Conservation (phyloP, 495 filamentous ascomycete species). For the Letharia columbiana region DNA sequence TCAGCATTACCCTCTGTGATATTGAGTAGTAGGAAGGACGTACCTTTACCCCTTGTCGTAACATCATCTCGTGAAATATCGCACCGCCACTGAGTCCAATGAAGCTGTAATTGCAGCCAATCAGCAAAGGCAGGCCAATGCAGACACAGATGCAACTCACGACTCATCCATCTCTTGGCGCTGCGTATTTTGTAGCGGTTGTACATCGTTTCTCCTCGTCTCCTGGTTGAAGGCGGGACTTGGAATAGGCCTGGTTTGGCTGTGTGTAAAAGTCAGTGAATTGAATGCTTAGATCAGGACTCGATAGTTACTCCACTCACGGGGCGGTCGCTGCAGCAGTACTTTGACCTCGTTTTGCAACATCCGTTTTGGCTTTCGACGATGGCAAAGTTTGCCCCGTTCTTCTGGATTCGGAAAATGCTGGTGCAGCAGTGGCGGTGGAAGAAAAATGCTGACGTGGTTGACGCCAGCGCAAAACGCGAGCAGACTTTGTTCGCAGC, state of each 20-base stretch:
- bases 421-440: conserved; percentile 32
- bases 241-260: conserved; percentile 47
- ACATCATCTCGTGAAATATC: conserved; percentile 99
- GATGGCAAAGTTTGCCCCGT: conserved; percentile 2
- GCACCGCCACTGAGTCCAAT: conserved; percentile 92
- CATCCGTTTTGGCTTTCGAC: conserved; percentile 24
- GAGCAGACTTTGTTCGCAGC: conserved; percentile 5
- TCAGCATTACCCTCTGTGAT: neutral
- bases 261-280: conserved; percentile 23
- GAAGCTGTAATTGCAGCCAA: conserved; percentile 46
- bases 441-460: conserved; percentile 30
- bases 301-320: conserved; percentile 30
- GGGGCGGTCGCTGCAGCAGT: conserved; percentile 39
- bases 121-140: neutral
- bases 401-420: conserved; percentile 23
- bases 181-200: conserved; percentile 56
- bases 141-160: conserved; percentile 31
- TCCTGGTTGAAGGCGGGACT: conserved; percentile 66
- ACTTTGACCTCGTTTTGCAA: conserved; percentile 40
- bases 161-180: conserved; percentile 65
- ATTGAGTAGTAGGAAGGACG: conserved; percentile 39
- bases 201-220: conserved; percentile 52
- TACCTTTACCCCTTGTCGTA: conserved; percentile 85
- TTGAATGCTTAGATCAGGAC: neutral
- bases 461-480: conserved; percentile 12